Conservation (phyloP, 129 eudicot genomes). For the Saposhnikovia divaricata region DNA sequence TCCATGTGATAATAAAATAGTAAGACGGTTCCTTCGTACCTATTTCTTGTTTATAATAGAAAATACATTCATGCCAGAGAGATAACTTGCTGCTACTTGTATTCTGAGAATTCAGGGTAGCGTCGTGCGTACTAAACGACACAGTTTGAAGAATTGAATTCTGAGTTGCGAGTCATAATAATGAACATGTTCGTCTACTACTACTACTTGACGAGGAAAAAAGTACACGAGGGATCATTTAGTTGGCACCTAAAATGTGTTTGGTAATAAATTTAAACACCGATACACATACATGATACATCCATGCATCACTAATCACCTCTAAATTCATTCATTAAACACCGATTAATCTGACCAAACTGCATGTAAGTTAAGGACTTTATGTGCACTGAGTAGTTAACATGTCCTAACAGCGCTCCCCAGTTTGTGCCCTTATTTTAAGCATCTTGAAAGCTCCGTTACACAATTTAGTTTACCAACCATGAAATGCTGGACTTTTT, state of each 20-base stretch:
- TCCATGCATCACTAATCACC: background rate
- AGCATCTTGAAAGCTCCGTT: no score
- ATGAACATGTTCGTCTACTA: background rate
- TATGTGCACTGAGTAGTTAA: background rate
- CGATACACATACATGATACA: background rate
- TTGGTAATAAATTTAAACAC: background rate
- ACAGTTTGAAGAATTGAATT: background rate
- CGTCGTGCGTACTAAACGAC: conserved; percentile 11
- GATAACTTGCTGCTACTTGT: conserved; percentile 5
- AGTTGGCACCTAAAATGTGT: background rate
- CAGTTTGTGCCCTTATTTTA: no score
- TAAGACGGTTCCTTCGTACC: background rate
- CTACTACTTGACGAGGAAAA: background rate
- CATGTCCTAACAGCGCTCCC: conserved; percentile 8
- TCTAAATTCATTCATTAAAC: background rate
- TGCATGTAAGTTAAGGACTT: no score
- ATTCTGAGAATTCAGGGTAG: background rate
- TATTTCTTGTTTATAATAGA: background rate
- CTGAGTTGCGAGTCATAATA: background rate
- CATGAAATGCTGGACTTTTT: no score
- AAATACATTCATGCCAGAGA: conserved; percentile 1
- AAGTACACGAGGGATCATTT: background rate
- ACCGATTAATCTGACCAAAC: background rate
- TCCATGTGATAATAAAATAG: background rate
- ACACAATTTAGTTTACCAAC: no score